These are phyloP conservation scores for Setomelanomma holmii DNA, from an alignment of 2,329 filamentous ascomycete genomes.

Conservation along the genomic window DNA sequence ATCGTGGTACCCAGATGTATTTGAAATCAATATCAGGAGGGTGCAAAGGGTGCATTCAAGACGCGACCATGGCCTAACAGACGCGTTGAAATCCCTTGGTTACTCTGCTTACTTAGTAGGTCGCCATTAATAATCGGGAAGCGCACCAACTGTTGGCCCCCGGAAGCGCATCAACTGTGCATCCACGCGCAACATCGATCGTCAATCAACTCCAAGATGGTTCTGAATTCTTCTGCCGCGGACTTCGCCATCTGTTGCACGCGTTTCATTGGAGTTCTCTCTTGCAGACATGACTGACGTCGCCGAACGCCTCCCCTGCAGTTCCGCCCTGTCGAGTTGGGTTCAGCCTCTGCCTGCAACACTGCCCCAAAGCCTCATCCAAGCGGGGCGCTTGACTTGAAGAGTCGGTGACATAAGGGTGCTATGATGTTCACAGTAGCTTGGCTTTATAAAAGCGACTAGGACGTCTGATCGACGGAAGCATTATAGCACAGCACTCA, in stretches of 20 bases:
- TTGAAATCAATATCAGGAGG: neutral
- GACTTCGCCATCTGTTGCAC: constrained; percentile 7
- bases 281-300: constrained; percentile 10
- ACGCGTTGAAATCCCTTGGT: neutral
- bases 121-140: constrained; percentile 20
- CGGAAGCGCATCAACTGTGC: constrained; percentile 9
- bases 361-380: neutral
- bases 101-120: constrained; percentile 16
- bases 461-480: neutral
- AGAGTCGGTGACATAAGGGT: constrained; percentile 13
- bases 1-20: neutral
- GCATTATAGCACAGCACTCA: neutral
- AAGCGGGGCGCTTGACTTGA: neutral
- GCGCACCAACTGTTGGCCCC: constrained; percentile 2
- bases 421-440: neutral
- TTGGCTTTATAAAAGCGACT: constrained; percentile 7
- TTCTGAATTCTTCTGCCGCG: constrained; percentile 1
- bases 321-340: constrained; percentile 1
- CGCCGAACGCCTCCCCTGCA: constrained; percentile 8
- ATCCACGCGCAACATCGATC: constrained; percentile 9
- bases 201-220: constrained; percentile 2
- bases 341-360: neutral
- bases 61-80: neutral
- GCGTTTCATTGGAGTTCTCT: constrained; percentile 2
- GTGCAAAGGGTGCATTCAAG: neutral